These are phyloP conservation scores for Huntiella abstrusa DNA, from an alignment of 2,329 filamentous ascomycete genomes.

Conservation along the genomic window DNA sequence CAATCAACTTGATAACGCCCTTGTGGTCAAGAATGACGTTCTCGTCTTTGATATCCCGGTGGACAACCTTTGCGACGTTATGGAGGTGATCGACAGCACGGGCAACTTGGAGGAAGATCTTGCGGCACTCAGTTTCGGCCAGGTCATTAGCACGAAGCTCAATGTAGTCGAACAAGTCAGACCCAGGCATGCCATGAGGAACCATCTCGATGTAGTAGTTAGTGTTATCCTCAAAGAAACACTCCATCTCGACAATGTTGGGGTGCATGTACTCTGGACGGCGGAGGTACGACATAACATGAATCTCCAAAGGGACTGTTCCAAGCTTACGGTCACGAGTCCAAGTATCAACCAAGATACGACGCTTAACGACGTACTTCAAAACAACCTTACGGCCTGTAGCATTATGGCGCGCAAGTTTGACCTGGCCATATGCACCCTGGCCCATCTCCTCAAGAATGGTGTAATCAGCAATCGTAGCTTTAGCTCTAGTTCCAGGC, in stretches of 20 bases:
- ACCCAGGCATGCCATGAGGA: conserved; percentile 83
- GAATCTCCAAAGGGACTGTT: conserved; percentile 90
- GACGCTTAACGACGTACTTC: conserved; percentile 93
- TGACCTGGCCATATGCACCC: conserved; percentile 94
- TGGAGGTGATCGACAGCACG: conserved; percentile 82
- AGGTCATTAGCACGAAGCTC: conserved; percentile 77
- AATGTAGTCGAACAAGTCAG: conserved; percentile 99
- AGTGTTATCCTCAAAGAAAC: conserved; percentile 58
- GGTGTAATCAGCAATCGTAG: conserved; percentile 66
- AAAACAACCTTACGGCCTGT: conserved; percentile 72
- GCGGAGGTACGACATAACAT: conserved; percentile 83
- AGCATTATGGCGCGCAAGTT: conserved; percentile 73
- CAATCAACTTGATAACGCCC: conserved; percentile 88
- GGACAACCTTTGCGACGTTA: conserved; percentile 75
- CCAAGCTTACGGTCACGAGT: conserved; percentile 81
- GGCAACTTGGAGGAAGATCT: conserved; percentile 88
- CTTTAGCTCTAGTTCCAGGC: conserved; percentile 26
- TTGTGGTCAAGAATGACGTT: conserved; percentile 94
- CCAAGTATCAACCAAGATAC: conserved; percentile 96
- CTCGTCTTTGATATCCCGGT: conserved; percentile 97
- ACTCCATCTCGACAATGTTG: conserved; percentile 55
- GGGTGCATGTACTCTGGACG: conserved; percentile 48
- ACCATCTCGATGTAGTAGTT: conserved; percentile 99
- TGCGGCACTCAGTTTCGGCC: conserved; percentile 84
- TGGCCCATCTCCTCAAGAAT: conserved; percentile 98